phyloP scores from a whole-genome alignment of 192 early-diverging fungal genomes.

The Phycomyces blakesleeanus region DNA sequence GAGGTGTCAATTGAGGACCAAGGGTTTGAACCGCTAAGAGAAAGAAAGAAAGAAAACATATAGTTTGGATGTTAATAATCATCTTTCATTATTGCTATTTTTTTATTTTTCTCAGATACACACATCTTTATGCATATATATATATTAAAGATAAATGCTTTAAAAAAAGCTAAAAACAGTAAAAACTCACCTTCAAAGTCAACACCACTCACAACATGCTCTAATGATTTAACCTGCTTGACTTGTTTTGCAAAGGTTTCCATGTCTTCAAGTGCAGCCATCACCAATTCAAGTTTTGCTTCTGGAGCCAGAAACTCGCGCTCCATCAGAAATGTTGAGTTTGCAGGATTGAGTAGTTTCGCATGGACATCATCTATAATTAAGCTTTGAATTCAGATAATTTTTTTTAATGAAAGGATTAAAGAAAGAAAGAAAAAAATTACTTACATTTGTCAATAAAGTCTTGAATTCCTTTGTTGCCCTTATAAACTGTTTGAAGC shows the following conservation, averaged over 20 bases:
- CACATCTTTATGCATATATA: too few relatives aligned
- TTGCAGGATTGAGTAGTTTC: slow-evolving; percentile 31
- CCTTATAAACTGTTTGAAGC: slow-evolving; percentile 25
- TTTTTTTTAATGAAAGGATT: too few relatives aligned
- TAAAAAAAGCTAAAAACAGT: too few relatives aligned
- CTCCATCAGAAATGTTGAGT: slow-evolving; percentile 32
- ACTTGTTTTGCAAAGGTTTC: slow-evolving; percentile 32
- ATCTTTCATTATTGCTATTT: not conserved
- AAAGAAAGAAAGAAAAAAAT: too few relatives aligned
- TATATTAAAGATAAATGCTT: too few relatives aligned
- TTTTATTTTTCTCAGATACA: not conserved
- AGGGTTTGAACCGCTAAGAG: slow-evolving; percentile 34
- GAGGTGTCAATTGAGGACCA: slow-evolving; percentile 24
- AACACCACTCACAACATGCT: slow-evolving; percentile 34
- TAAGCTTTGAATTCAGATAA: not conserved
- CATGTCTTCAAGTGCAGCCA: slow-evolving; percentile 34
- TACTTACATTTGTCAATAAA: slow-evolving; percentile 40
- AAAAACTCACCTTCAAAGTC: slow-evolving; percentile 40
- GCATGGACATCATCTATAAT: slow-evolving; percentile 27
- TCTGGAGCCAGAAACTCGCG: slow-evolving; percentile 34
- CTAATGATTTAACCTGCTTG: slow-evolving; percentile 38
- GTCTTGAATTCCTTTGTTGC: slow-evolving; percentile 29
- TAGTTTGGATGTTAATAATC: not conserved
- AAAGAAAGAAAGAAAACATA: too few relatives aligned
- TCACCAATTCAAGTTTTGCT: slow-evolving; percentile 38